Conservation (phyloP, 2,329 filamentous ascomycete species). For the Verticillium albo-atrum region DNA sequence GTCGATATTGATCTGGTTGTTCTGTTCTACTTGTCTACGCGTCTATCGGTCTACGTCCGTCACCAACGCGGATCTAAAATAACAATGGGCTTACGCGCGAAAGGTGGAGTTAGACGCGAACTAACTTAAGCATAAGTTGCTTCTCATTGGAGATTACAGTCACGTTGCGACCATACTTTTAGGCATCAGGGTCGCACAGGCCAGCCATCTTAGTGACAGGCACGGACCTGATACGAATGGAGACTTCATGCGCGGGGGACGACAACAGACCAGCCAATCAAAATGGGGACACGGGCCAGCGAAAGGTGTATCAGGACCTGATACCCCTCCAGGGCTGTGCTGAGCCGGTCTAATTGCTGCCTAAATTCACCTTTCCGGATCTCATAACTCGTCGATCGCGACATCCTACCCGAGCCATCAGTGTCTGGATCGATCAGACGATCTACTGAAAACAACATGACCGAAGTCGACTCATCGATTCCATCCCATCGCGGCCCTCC, state of each 20-base stretch:
- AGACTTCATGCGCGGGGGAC: background rate
- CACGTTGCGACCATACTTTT: background rate
- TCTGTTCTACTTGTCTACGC: background rate
- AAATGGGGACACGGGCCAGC: background rate
- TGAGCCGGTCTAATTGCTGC: background rate
- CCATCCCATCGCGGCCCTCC: background rate
- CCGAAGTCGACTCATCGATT: background rate
- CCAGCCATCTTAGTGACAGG: background rate
- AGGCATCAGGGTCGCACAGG: background rate
- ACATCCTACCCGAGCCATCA: background rate
- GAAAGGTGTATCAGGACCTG: background rate
- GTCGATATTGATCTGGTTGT: background rate
- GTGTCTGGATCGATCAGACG: background rate
- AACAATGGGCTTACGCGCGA: background rate
- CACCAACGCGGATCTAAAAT: background rate
- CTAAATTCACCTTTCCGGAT: background rate
- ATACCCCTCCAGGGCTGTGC: background rate
- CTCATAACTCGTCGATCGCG: background rate
- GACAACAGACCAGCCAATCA: background rate
- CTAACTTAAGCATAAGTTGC: background rate
- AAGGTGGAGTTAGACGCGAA: background rate
- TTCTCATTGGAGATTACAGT: background rate
- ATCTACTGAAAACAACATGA: background rate
- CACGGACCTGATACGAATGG: background rate
- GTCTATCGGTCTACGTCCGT: background rate